phyloP scores from a whole-genome alignment of 1,284 basidiomycete genomes.

The Malassezia obtusa region DNA sequence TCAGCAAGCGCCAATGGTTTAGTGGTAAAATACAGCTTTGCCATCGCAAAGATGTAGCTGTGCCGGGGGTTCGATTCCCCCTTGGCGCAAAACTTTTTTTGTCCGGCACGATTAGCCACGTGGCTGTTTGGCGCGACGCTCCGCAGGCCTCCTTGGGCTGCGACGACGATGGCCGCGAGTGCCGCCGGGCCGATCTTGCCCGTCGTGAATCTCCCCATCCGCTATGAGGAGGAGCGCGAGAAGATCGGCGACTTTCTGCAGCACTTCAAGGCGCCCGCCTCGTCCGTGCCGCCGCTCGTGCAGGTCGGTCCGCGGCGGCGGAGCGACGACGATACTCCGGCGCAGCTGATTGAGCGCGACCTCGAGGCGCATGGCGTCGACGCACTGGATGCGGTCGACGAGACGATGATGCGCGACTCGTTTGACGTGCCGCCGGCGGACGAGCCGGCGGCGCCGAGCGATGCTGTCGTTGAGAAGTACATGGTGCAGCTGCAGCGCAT shows the following conservation, averaged over 20 bases:
- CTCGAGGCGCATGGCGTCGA: conserved; percentile 16
- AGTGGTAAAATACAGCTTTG: conserved; percentile 25
- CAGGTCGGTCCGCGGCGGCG: conserved; percentile 2
- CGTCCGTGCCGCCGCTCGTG: conserved; percentile 18
- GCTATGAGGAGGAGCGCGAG: conserved; percentile 52
- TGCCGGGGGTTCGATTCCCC: conserved; percentile 24
- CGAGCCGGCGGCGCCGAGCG: not conserved
- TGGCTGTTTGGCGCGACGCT: not conserved
- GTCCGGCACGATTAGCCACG: not conserved
- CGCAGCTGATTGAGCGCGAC: conserved; percentile 16
- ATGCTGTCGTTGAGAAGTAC: conserved; percentile 60
- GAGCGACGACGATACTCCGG: conserved; percentile 6
- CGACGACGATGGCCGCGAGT: conserved; percentile 8
- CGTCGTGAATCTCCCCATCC: conserved; percentile 53
- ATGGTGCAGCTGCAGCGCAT: conserved; percentile 81
- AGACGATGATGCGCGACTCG: conserved; percentile 21
- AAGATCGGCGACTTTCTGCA: conserved; percentile 42
- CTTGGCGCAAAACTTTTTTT: conserved; percentile 19
- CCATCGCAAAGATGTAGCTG: conserved; percentile 17
- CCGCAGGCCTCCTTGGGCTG: not conserved
- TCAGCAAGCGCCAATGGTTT: conserved; percentile 17
- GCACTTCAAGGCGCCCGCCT: conserved; percentile 32
- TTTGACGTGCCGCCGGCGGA: not conserved
- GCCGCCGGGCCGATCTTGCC: conserved; percentile 49
- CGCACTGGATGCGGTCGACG: conserved; percentile 14